These are phyloP conservation scores for Ilex aquifolium DNA, from an alignment of 257 asterid genomes.

Conservation along the genomic window DNA sequence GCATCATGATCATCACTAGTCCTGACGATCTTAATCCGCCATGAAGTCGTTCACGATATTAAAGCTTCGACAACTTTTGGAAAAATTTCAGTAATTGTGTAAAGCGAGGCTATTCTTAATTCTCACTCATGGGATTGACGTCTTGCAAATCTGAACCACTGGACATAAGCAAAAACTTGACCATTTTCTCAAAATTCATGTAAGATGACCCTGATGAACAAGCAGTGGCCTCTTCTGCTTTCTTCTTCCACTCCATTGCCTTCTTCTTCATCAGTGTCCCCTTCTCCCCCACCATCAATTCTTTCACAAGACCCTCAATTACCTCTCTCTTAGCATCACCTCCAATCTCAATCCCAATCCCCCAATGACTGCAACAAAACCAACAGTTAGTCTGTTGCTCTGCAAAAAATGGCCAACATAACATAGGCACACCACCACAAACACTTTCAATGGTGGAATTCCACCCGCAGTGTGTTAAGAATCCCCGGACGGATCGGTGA, in stretches of 20 bases:
- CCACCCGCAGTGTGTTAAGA: slow-evolving; percentile 29
- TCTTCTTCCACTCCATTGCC: slow-evolving; percentile 16
- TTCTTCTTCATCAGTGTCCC: slow-evolving; percentile 18
- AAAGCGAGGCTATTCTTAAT: too few relatives aligned
- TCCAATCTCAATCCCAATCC: slow-evolving; percentile 20
- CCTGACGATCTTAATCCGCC: too few relatives aligned
- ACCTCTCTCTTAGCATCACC: slow-evolving; percentile 18
- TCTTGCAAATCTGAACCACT: too few relatives aligned
- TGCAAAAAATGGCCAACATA: slow-evolving; percentile 25
- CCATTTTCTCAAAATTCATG: slow-evolving; percentile 17
- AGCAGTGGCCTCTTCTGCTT: slow-evolving; percentile 11
- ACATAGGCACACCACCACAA: slow-evolving; percentile 20
- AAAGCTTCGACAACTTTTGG: too few relatives aligned
- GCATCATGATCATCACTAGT: too few relatives aligned
- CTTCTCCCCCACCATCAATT: slow-evolving; percentile 18
- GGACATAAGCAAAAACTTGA: slow-evolving; percentile 9
- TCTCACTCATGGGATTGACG: too few relatives aligned
- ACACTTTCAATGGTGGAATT: slow-evolving; percentile 19
- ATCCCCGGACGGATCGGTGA: slow-evolving; percentile 22
- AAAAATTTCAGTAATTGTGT: too few relatives aligned
- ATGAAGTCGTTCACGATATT: too few relatives aligned
- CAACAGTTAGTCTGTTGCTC: slow-evolving; percentile 24
- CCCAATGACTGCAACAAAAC: slow-evolving; percentile 18
- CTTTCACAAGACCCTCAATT: slow-evolving; percentile 18
- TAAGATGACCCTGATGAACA: slow-evolving; percentile 12